phyloP scores from a whole-genome alignment of 495 filamentous ascomycete species.

The Hyphodiscus hymeniophilus region DNA sequence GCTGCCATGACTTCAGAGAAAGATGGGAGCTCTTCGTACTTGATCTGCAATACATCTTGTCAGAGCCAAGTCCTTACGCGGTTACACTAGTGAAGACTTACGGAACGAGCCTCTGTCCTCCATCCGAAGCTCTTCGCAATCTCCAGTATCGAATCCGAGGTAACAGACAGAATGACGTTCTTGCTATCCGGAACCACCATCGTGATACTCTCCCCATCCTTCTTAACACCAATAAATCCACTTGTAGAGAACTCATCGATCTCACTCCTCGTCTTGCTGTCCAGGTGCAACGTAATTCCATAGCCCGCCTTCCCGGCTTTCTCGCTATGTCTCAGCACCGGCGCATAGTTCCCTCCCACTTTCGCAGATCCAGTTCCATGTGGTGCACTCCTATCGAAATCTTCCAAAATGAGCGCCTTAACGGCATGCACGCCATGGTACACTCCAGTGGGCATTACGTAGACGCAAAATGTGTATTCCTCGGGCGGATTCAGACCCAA shows the following conservation, averaged over 20 bases:
- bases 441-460: slow-evolving; percentile 76
- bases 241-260: slow-evolving; percentile 88
- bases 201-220: slow-evolving; percentile 50
- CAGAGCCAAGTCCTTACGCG: no score
- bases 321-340: slow-evolving; percentile 73
- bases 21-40: slow-evolving; percentile 64
- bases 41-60: no score
- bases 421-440: slow-evolving; percentile 83
- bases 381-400: slow-evolving; percentile 68
- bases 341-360: slow-evolving; percentile 75
- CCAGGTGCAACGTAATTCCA: slow-evolving; percentile 81
- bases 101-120: slow-evolving; percentile 53
- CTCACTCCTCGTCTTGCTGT: slow-evolving; percentile 67
- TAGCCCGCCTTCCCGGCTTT: slow-evolving; percentile 63
- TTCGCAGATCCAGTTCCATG: slow-evolving; percentile 68
- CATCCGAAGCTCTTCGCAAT: slow-evolving; percentile 61
- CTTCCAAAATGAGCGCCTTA: slow-evolving; percentile 67
- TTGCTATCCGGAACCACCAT: slow-evolving; percentile 73
- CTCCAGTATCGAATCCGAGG: slow-evolving; percentile 58
- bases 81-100: no score
- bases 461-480: slow-evolving; percentile 82
- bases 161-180: slow-evolving; percentile 78
- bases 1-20: slow-evolving; percentile 88
- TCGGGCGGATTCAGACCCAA: slow-evolving; percentile 75
- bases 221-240: slow-evolving; percentile 70